Percentiles rank a stretch among this genome's conserved stretches.
Conservation (phyloP, 2,329 filamentous ascomycete genomes). For the Nemania sp. region DNA sequence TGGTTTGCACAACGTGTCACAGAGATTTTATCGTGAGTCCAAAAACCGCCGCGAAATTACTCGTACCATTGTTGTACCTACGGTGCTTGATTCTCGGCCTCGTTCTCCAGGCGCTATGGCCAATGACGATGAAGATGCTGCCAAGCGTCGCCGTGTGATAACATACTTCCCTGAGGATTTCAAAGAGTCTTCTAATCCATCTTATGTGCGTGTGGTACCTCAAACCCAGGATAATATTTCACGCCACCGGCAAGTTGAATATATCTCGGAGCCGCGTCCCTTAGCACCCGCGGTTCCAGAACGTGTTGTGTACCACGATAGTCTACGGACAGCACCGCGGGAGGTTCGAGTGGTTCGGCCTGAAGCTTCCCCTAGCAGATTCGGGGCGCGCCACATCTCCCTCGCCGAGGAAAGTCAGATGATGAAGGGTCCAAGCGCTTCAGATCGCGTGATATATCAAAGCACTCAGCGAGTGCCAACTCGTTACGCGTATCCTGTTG, state of each 20-base stretch:
- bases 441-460: slow-evolving; percentile 13
- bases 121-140: slow-evolving; percentile 28
- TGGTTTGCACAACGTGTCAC: slow-evolving; percentile 21
- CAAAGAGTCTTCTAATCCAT: slow-evolving; percentile 23
- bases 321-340: slow-evolving; percentile 23
- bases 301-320: slow-evolving; percentile 20
- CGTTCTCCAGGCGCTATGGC: slow-evolving; percentile 26
- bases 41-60: slow-evolving; percentile 31
- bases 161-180: slow-evolving; percentile 30
- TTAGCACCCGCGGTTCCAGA: slow-evolving; percentile 7
- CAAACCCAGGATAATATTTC: slow-evolving; percentile 26
- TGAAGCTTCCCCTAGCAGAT: slow-evolving; percentile 24
- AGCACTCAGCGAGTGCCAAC: neutral
- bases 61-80: slow-evolving; percentile 28
- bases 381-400: slow-evolving; percentile 24
- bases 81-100: slow-evolving; percentile 21
- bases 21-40: slow-evolving; percentile 24
- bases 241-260: slow-evolving; percentile 23
- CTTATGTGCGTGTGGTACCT: slow-evolving; percentile 31
- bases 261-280: slow-evolving; percentile 22
- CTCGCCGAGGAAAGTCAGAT: slow-evolving; percentile 18
- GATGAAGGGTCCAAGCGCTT: slow-evolving; percentile 17
- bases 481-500: slow-evolving; percentile 16
- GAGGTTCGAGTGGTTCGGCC: slow-evolving; percentile 23
- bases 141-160: slow-evolving; percentile 32